Evolutionary conservation across 2,329 filamentous ascomycete genomes (phyloP), one percentile per base, ranked within the genome.

Genomic region (Colletotrichum sp.): DNA sequence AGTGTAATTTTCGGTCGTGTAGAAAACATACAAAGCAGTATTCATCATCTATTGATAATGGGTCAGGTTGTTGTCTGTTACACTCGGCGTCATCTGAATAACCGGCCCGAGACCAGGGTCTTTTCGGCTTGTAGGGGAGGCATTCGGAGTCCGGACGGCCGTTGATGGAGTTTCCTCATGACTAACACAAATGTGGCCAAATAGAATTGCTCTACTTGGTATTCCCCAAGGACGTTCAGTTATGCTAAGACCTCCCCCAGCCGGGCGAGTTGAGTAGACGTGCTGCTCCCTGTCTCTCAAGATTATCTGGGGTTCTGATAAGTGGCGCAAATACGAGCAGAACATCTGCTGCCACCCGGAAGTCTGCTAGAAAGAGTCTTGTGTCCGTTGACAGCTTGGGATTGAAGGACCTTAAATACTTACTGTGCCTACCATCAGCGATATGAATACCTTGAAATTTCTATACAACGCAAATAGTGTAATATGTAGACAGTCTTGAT

Each of bases 401-500:
- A n/a, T 10, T 43, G 0, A 0, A 43, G 39, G 8, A 43, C 5
- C 8, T 43, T n/a, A 21, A 1, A n/a, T 28, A 28, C 26, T 12
- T 10, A n/a, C 18, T 12, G 5, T 48, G 18, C 9, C 39, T 18
- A 0, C 3, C 0, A n/a, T 12, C 18, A 12, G 39, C 18, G 1
- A 1, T 10, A 0, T 48, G 18, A 48, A 48, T 48, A 2, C 18
- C 5, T 48, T 0, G 0, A 6, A 12, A 0, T 12, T 48, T 48
- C 9, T n/a, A 0, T n/a, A 1, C 9, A n/a, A 48, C 9, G 18
- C 39, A 48, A 48, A 1, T 12, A n/a, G 9, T 48, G 18, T 18
- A 18, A 30, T 30, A 30, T 30, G 34, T 36, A 8, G 15, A 12
- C 10, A 6, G 12, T 26, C 24, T 48, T 12, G n/a, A 48, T 12